Percentiles rank a stretch among this genome's conserved stretches.
Evolutionary conservation across 2,329 filamentous ascomycete species (phyloP).

Genomic region (Claviceps monticola): DNA sequence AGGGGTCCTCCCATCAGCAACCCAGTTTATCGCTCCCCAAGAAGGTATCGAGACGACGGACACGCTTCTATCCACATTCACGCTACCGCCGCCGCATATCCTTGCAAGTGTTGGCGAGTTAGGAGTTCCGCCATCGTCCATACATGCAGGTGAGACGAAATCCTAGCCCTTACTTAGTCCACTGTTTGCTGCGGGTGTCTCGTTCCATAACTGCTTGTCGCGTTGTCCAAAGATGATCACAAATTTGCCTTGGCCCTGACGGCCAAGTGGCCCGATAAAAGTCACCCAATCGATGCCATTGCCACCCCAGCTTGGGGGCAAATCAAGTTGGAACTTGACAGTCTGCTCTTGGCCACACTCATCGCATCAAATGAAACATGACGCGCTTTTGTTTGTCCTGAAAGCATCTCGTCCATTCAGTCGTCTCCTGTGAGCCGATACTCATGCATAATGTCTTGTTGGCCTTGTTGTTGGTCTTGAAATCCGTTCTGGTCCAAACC

Average conservation of each 20-base stretch:
- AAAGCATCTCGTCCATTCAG: neutral
- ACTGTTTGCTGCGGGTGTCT: neutral
- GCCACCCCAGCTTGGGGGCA: neutral
- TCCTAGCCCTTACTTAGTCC: neutral
- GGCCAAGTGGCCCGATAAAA: neutral
- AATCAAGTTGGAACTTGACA: neutral
- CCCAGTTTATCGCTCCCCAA: neutral
- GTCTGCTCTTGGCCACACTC: neutral
- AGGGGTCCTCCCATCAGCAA: neutral
- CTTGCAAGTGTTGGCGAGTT: neutral
- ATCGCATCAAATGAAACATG: neutral
- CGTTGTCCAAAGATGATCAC: neutral
- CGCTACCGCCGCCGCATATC: neutral
- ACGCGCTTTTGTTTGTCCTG: neutral
- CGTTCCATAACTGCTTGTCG: neutral
- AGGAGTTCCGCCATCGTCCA: neutral
- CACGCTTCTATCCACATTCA: neutral
- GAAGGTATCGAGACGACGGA: neutral
- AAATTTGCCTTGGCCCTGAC: neutral
- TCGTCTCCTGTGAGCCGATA: neutral
- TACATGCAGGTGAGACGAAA: constrained; percentile 1
- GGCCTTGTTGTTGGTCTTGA: neutral
- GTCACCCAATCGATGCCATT: neutral
- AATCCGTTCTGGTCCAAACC: too few species aligned
- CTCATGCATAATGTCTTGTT: neutral